Conservation (phyloP, 2,329 filamentous ascomycete species). For the Alternaria infectoria region DNA sequence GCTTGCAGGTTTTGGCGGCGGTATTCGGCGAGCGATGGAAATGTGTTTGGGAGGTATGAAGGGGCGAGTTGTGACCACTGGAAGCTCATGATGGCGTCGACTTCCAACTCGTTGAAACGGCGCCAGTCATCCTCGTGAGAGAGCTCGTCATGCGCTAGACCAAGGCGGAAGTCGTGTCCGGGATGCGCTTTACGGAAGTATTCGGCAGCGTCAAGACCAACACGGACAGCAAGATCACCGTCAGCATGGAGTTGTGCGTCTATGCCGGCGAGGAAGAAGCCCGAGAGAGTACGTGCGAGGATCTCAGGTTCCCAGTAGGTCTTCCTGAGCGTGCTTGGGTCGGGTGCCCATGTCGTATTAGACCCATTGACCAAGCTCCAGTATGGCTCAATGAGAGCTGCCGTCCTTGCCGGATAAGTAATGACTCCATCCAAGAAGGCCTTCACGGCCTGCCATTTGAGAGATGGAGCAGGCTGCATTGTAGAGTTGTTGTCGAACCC, state of each 20-base stretch:
- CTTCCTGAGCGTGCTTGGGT: neutral
- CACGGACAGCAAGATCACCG: neutral
- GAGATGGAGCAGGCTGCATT: neutral
- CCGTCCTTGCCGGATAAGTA: slow-evolving; percentile 3
- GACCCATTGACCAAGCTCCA: slow-evolving; percentile 3
- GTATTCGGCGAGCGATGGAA: slow-evolving; percentile 4
- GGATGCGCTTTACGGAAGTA: neutral
- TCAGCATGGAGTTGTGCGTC: slow-evolving; percentile 5
- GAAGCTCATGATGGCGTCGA: slow-evolving; percentile 6
- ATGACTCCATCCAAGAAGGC: slow-evolving; percentile 8
- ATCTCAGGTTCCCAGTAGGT: slow-evolving; percentile 4
- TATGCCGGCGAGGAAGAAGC: neutral
- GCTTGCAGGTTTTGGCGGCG: slow-evolving; percentile 1
- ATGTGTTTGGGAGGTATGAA: slow-evolving; percentile 2
- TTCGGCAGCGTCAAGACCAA: slow-evolving; percentile 1
- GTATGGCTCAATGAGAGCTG: slow-evolving; percentile 1
- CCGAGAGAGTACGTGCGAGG: neutral
- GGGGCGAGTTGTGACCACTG: slow-evolving; percentile 3
- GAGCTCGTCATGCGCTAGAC: slow-evolving; percentile 5
- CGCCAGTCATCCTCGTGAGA: neutral
- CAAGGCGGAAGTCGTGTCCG: slow-evolving; percentile 1
- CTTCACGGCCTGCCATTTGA: slow-evolving; percentile 8
- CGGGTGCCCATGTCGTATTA: neutral
- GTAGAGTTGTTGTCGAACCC: slow-evolving; percentile 1
- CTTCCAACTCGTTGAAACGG: neutral